Evolutionary conservation across 2,329 filamentous ascomycete genomes (phyloP).

Genomic region (Sporothrix globosa): DNA sequence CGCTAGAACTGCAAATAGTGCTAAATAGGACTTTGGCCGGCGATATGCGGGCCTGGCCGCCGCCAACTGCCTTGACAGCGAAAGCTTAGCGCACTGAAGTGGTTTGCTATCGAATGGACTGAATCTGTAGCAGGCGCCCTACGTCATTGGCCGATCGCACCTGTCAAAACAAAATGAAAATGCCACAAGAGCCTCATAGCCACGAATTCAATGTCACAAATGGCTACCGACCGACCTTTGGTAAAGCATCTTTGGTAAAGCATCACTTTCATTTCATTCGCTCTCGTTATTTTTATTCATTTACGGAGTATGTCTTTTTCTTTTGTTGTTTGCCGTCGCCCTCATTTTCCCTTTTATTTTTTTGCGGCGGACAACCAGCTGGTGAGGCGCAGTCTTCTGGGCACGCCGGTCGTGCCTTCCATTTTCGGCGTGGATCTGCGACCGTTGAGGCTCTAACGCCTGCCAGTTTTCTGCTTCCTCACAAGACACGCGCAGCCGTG

Average conservation of each 20-base stretch:
- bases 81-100: neutral
- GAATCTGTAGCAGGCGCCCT: slow-evolving; percentile 2
- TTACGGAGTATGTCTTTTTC: slow-evolving; percentile 2
- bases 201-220: neutral
- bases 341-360: neutral
- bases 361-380: neutral
- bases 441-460: slow-evolving; percentile 5
- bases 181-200: slow-evolving; percentile 3
- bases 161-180: neutral
- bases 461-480: neutral
- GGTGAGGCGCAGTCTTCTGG: slow-evolving; percentile 28
- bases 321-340: slow-evolving; percentile 6
- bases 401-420: slow-evolving; percentile 28
- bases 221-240: neutral
- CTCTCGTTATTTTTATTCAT: neutral
- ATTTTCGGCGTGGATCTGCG: slow-evolving; percentile 9
- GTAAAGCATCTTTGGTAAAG: neutral
- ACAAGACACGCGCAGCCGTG: slow-evolving; percentile 10
- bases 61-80: neutral
- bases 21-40: neutral
- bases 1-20: neutral
- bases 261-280: neutral
- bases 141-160: slow-evolving; percentile 17
- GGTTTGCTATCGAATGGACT: neutral
- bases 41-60: slow-evolving; percentile 12